Evolutionary conservation across 1,284 basidiomycete species (phyloP).

Genomic region (Bjerkandera adusta): DNA sequence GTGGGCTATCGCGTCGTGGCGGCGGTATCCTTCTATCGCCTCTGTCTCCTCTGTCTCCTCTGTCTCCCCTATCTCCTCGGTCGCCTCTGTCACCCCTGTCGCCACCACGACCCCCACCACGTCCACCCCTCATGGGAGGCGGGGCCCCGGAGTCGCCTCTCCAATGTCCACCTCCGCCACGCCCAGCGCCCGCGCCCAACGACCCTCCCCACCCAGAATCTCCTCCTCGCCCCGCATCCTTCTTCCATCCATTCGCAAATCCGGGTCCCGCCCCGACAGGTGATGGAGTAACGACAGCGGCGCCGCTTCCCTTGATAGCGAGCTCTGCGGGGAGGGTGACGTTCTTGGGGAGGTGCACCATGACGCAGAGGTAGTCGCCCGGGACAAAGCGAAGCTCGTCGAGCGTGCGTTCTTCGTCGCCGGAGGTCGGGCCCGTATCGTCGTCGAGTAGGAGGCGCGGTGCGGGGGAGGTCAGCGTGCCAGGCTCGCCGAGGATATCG

Average conservation of each 20-base stretch:
- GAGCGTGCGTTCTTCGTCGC: conserved; percentile 60
- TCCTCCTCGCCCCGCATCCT: conserved; percentile 29
- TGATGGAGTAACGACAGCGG: conserved; percentile 24
- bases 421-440: conserved; percentile 33
- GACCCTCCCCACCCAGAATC: conserved; percentile 49
- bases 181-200: conserved; percentile 30
- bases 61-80: conserved; percentile 23
- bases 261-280: conserved; percentile 20
- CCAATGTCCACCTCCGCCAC: conserved; percentile 64
- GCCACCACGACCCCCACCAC: conserved; percentile 42
- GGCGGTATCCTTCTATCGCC: conserved; percentile 33
- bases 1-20: conserved; percentile 35
- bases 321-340: conserved; percentile 43
- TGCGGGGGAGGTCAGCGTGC: conserved; percentile 51
- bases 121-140: conserved; percentile 37
- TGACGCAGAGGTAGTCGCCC: conserved; percentile 72
- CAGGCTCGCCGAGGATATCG: conserved; percentile 77
- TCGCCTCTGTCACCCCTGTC: too few relatives aligned
- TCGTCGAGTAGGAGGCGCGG: conserved; percentile 56
- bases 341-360: conserved; percentile 69
- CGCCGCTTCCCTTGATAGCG: conserved; percentile 48
- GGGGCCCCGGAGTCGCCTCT: conserved; percentile 55
- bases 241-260: conserved; percentile 41
- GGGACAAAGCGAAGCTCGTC: conserved; percentile 76
- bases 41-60: conserved; percentile 28